Conservation (phyloP, 768 basidiomycete genomes). For the Leccinum pellstonianum region DNA sequence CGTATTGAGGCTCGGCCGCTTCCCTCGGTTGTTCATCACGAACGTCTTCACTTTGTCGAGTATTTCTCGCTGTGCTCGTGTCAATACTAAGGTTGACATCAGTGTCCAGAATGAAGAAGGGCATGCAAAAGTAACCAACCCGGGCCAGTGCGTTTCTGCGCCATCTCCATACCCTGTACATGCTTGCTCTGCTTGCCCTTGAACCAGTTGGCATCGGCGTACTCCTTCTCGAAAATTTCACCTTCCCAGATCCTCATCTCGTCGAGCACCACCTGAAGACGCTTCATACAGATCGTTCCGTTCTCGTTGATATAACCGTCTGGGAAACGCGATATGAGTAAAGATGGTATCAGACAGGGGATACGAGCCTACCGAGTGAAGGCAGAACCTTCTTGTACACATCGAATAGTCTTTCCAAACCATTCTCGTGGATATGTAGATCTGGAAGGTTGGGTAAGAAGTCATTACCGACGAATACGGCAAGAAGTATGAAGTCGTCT, state of each 20-base stretch:
- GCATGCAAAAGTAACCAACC: constrained; percentile 43
- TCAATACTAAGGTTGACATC: constrained; percentile 51
- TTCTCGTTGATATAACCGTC: constrained; percentile 93
- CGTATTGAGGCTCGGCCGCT: constrained; percentile 29
- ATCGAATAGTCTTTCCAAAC: constrained; percentile 87
- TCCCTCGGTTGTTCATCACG: constrained; percentile 48
- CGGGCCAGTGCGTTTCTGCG: constrained; percentile 56
- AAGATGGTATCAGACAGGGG: background rate
- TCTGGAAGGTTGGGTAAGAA: constrained; percentile 96
- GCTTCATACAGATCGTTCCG: constrained; percentile 74
- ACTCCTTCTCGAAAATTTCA: constrained; percentile 90
- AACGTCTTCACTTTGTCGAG: constrained; percentile 80
- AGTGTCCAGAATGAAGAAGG: background rate
- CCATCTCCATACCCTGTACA: constrained; percentile 61
- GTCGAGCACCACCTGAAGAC: constrained; percentile 84
- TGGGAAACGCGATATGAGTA: constrained; percentile 28
- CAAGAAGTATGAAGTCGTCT: constrained; percentile 96
- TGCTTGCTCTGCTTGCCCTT: constrained; percentile 89
- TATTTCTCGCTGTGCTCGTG: constrained; percentile 68
- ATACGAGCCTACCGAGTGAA: constrained; percentile 50
- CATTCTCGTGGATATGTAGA: constrained; percentile 97
- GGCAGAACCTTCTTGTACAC: constrained; percentile 94
- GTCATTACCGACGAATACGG: constrained; percentile 97
- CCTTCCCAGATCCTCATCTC: constrained; percentile 87
- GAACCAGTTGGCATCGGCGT: constrained; percentile 87